Evolutionary conservation across 2,329 filamentous ascomycete genomes (phyloP), one percentile per base, ranked within the genome.

Genomic region (Hymenoscyphus fructigenus): DNA sequence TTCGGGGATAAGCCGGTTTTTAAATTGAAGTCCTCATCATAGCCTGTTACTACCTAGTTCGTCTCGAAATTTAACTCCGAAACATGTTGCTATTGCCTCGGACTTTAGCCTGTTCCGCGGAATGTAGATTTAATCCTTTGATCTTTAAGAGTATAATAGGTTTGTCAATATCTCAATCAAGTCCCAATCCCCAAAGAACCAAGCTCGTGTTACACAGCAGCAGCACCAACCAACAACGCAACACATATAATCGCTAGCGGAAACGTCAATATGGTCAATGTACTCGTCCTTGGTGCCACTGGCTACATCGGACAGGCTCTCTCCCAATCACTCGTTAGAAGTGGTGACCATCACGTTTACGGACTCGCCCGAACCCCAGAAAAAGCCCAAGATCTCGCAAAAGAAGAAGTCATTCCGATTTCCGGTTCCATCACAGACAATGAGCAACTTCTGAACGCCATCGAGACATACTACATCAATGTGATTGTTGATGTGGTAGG

Each of bases 221-320:
- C 7, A 5, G 20, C 6, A 50, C 3, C 20, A 23, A 23, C 10
- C 12, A 53, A 26, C 47, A 53, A 10, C 1, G 9, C 44, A 50
- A 14, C 20, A 23, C 55, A 23, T n/a, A 57, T 15, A 17, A 32
- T 28, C 47, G 47, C 23, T 53, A 5, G 15, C 3, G 28, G 5
- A 41, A 57, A 64, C 34, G 36, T 55, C 63, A 70, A 60, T 61
- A 71, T 70, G 60, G 66, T 72, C 20, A 69, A 70, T 61, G 65
- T 85, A 60, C 79, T 85, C 69, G 81, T 85, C 67, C 84, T 83
- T 36, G 83, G 83, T 47, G 83, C 81, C 29, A 81, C 81, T 61
- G 83, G 83, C 63, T 85, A 85, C 71, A 81, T 85, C 67, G 83
- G 83, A 74, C 82, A 84, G 73, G 79, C 82, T 62, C 78, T 85